Evolutionary conservation across 257 asterid genomes (phyloP).

Genomic region (Nicotiana benthamiana): DNA sequence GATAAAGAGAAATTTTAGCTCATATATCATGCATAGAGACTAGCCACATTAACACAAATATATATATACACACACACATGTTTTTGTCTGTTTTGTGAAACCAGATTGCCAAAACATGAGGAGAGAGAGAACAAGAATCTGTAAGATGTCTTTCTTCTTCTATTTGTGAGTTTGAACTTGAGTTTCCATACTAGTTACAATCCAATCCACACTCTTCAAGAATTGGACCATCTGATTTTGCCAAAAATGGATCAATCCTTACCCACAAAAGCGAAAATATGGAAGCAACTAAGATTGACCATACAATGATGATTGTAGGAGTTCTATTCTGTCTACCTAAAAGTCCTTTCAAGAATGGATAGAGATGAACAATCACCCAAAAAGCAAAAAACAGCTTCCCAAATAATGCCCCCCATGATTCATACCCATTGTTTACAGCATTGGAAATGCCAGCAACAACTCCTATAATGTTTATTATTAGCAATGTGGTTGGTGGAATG

Average conservation of each 20-base stretch:
- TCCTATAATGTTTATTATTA: slow-evolving; percentile 23
- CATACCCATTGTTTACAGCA: slow-evolving; percentile 23
- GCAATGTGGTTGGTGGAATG: slow-evolving; percentile 25
- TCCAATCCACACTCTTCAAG: slow-evolving; percentile 30
- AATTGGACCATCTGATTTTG: slow-evolving; percentile 13
- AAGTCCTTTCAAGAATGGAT: slow-evolving; percentile 34
- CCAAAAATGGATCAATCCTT: slow-evolving; percentile 25
- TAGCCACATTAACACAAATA: background rate
- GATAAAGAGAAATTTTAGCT: background rate
- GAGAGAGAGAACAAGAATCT: background rate
- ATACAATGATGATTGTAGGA: slow-evolving; percentile 22
- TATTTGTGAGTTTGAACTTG: background rate
- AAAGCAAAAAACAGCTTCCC: slow-evolving; percentile 27
- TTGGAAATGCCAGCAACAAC: slow-evolving; percentile 23
- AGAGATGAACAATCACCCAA: slow-evolving; percentile 34
- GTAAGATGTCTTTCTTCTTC: background rate
- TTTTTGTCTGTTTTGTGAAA: background rate
- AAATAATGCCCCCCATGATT: slow-evolving; percentile 26
- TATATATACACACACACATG: too few species aligned
- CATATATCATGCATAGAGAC: background rate
- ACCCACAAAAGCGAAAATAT: slow-evolving; percentile 27
- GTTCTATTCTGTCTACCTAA: slow-evolving; percentile 25
- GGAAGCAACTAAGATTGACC: slow-evolving; percentile 31
- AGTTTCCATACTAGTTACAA: slow-evolving; percentile 5
- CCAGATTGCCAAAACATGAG: background rate